These are phyloP conservation scores for Ophiosphaerella narmari DNA, from an alignment of 2,329 filamentous ascomycete species.

Conservation along the genomic window DNA sequence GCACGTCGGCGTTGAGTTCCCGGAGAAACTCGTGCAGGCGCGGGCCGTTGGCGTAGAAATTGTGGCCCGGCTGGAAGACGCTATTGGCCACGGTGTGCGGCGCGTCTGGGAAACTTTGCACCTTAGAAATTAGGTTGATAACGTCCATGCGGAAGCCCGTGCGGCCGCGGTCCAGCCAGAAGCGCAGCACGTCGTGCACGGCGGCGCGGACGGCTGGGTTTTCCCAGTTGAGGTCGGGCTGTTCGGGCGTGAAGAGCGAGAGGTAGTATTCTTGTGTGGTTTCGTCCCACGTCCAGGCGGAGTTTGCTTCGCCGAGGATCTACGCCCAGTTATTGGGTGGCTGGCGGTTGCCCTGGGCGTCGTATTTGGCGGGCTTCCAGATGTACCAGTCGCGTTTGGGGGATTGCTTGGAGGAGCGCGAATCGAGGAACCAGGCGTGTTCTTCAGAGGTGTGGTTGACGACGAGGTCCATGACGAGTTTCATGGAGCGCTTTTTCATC, in stretches of 20 bases:
- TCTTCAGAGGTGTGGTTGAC: conserved; percentile 49
- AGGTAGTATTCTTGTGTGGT: conserved; percentile 75
- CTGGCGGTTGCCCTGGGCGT: conserved; percentile 62
- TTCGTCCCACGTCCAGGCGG: conserved; percentile 73
- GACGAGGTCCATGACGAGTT: conserved; percentile 48
- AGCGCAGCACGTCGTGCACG: conserved; percentile 73
- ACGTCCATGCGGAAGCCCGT: conserved; percentile 51
- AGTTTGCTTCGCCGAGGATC: conserved; percentile 60
- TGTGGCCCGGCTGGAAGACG: conserved; percentile 48
- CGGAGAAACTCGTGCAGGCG: conserved; percentile 70
- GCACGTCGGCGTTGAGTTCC: conserved; percentile 66
- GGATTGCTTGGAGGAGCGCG: conserved; percentile 52
- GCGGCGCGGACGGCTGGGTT: conserved; percentile 68
- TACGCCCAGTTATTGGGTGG: conserved; percentile 76
- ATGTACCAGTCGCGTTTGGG: conserved; percentile 61
- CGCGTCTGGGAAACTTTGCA: conserved; percentile 37
- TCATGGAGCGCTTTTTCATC: conserved; percentile 44
- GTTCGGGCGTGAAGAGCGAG: conserved; percentile 73
- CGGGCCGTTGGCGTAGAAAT: conserved; percentile 69
- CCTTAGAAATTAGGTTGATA: conserved; percentile 46
- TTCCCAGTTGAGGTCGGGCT: conserved; percentile 86
- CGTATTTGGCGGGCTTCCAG: conserved; percentile 54
- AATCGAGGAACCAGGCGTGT: conserved; percentile 64
- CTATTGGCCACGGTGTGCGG: conserved; percentile 34
- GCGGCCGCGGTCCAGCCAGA: conserved; percentile 77